Percentiles rank a stretch among this genome's conserved stretches.
Evolutionary conservation across 2,329 filamentous ascomycete species (phyloP).

Genomic region (Neurospora sp.): DNA sequence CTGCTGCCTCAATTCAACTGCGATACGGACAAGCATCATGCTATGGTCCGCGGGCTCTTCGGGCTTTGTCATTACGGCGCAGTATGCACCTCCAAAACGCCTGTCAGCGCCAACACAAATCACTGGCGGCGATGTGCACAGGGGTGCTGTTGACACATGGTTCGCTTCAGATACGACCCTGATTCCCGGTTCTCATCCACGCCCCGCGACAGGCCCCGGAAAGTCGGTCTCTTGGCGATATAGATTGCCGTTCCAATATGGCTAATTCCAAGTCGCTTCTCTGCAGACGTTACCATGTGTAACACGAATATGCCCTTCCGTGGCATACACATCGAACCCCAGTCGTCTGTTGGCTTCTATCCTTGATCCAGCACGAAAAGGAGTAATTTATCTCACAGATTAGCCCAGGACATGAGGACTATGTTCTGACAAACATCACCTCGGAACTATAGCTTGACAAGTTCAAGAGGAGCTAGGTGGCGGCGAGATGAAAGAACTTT

Average conservation of each 20-base stretch:
- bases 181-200: constrained; percentile 21
- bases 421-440: not conserved
- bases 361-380: not conserved
- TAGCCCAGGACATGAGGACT: not conserved
- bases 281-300: not conserved
- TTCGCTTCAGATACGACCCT: constrained; percentile 21
- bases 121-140: constrained; percentile 5
- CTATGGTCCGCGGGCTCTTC: constrained; percentile 3
- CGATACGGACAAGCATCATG: not conserved
- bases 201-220: constrained; percentile 12
- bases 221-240: constrained; percentile 2
- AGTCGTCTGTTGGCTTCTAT: not conserved
- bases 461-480: not conserved
- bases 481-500: not conserved
- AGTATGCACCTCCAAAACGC: not conserved
- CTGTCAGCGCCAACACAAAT: constrained; percentile 8
- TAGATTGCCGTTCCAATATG: constrained; percentile 16
- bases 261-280: constrained; percentile 10
- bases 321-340: not conserved
- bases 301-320: not conserved
- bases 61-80: not conserved
- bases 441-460: not conserved
- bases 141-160: constrained; percentile 15
- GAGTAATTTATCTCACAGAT: not conserved
- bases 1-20: not conserved